These are phyloP conservation scores for Nannochloropsis granulata DNA, from an alignment of 108 stramenopile species.

Conservation along the genomic window DNA sequence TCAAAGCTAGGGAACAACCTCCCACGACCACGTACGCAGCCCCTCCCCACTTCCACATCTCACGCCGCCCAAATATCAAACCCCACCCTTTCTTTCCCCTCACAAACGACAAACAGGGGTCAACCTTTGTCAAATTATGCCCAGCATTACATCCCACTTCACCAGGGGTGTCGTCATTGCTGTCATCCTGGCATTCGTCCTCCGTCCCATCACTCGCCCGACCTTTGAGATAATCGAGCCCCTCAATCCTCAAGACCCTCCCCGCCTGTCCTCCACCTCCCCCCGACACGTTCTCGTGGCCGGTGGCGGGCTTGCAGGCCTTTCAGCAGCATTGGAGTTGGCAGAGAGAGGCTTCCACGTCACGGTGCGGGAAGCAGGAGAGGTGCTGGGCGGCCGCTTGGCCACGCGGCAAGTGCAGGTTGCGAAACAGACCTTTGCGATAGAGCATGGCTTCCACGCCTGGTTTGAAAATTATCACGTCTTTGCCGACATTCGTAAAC, in stretches of 20 bases:
- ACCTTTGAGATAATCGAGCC: not conserved
- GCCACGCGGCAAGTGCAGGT: not conserved
- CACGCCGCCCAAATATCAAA: not conserved
- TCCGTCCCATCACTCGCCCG: not conserved
- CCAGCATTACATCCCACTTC: not conserved
- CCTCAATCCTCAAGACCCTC: not conserved
- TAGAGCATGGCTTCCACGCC: not conserved
- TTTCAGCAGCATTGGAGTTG: not conserved
- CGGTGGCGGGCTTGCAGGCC: not conserved
- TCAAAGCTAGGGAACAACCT: too few species aligned
- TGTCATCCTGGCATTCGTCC: not conserved
- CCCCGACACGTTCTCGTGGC: not conserved
- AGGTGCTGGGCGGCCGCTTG: not conserved
- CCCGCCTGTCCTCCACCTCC: not conserved
- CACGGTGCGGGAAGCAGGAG: not conserved
- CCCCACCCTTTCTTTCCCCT: not conserved
- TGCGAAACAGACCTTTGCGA: not conserved
- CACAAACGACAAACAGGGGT: not conserved
- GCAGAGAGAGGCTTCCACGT: not conserved
- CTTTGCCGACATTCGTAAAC: not conserved
- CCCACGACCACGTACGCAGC: too few species aligned
- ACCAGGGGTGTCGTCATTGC: not conserved
- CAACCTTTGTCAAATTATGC: not conserved
- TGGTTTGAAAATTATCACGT: not conserved
- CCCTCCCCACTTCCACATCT: too few species aligned